Conservation (phyloP, 1,284 basidiomycete genomes). For the Fomitopsis palustris region DNA sequence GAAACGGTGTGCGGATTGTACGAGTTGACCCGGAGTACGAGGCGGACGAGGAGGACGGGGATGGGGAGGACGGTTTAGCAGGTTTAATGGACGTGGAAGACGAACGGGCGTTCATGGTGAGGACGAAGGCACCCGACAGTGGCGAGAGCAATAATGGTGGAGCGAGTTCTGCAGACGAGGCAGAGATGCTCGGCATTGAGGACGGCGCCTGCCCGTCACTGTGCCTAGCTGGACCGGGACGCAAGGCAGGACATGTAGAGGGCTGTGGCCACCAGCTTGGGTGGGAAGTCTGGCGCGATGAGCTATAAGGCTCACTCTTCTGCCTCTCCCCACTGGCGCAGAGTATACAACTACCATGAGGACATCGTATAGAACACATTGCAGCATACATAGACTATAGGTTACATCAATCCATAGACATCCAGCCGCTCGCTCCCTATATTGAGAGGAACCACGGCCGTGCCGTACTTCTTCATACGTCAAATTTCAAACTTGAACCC, state of each 20-base stretch:
- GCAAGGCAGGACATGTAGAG: conserved; percentile 20
- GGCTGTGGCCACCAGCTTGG: conserved; percentile 28
- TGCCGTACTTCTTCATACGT: neutral
- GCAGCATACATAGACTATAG: neutral
- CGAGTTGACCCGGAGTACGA: conserved; percentile 11
- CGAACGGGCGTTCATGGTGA: conserved; percentile 29
- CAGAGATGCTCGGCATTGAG: conserved; percentile 8
- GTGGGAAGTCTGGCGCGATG: conserved; percentile 29
- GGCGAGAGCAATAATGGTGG: conserved; percentile 2
- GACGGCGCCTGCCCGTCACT: conserved; percentile 35
- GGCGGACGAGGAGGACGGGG: conserved; percentile 24
- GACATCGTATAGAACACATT: neutral
- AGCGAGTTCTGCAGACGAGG: neutral
- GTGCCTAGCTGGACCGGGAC: conserved; percentile 41
- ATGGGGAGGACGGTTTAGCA: conserved; percentile 38
- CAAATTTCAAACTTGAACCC: neutral
- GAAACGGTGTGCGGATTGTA: conserved; percentile 43
- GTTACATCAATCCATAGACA: neutral
- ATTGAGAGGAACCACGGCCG: neutral
- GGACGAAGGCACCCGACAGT: neutral
- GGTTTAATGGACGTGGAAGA: conserved; percentile 45
- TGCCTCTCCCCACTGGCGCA: too few relatives aligned
- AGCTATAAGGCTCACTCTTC: conserved; percentile 17
- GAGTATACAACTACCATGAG: neutral
- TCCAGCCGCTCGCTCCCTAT: too few relatives aligned